Conservation (phyloP, 2,329 filamentous ascomycete species). For the Ilyonectria mors-panacis region DNA sequence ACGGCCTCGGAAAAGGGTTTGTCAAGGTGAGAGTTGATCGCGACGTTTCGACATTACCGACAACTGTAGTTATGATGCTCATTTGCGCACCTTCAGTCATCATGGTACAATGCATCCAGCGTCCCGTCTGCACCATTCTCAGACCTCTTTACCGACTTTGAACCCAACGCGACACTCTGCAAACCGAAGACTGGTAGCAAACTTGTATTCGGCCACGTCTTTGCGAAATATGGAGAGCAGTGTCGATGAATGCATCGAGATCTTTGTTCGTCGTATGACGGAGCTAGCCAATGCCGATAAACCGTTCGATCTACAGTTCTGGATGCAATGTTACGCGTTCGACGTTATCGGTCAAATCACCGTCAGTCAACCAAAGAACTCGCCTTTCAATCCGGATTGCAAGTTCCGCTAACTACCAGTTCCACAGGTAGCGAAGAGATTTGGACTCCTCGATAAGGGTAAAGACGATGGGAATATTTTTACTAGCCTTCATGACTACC, state of each 20-base stretch:
- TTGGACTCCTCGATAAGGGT: constrained; percentile 10
- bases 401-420: neutral
- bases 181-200: constrained; percentile 20
- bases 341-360: constrained; percentile 28
- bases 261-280: neutral
- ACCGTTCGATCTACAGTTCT: constrained; percentile 13
- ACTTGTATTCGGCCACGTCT: constrained; percentile 19
- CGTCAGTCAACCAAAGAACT: neutral
- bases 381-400: neutral
- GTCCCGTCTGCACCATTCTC: neutral
- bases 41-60: neutral
- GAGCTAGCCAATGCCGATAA: neutral
- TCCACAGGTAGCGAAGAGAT: constrained; percentile 8
- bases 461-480: constrained; percentile 8
- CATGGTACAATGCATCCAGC: constrained; percentile 23
- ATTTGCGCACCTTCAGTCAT: neutral
- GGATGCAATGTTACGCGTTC: constrained; percentile 31
- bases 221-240: constrained; percentile 13
- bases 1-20: constrained; percentile 13
- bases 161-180: constrained; percentile 4
- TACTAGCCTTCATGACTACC: constrained; percentile 9
- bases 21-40: neutral
- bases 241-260: constrained; percentile 22
- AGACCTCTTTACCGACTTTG: constrained; percentile 21
- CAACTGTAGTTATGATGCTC: neutral